Percentiles rank a stretch among this genome's conserved stretches.
phyloP scores from a whole-genome alignment of 352 stramenopile species.

The Globisporangium orthogonon region DNA sequence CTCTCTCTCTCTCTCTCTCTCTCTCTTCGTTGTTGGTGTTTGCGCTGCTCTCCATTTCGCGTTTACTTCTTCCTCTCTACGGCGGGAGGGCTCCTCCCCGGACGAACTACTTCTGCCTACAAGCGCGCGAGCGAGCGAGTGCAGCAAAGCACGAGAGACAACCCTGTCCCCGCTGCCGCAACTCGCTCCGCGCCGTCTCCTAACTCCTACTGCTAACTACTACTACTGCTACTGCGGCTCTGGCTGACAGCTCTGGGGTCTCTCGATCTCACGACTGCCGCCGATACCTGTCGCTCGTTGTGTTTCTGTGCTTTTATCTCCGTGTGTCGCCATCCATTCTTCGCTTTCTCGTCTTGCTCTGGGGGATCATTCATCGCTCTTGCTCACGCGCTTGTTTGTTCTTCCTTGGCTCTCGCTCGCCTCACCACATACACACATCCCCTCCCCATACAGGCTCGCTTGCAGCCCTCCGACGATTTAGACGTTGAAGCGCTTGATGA shows the following conservation, averaged over 20 bases:
- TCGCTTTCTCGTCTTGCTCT: neutral
- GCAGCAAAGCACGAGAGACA: neutral
- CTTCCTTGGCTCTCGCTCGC: neutral
- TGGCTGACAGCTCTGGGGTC: no score
- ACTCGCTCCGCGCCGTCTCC: neutral
- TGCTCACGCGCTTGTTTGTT: neutral
- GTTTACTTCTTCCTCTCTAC: neutral
- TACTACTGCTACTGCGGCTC: constrained; percentile 5
- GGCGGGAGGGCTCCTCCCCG: neutral
- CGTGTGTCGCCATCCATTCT: neutral
- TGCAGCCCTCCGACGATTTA: constrained; percentile 19
- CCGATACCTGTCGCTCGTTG: neutral
- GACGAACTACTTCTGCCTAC: constrained; percentile 1
- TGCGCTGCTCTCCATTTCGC: neutral
- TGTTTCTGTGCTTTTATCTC: constrained; percentile 10
- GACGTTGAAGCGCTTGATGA: constrained; percentile 77
- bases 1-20: neutral
- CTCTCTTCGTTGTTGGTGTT: neutral
- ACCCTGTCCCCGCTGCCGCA: neutral
- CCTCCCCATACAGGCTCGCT: neutral
- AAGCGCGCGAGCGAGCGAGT: neutral
- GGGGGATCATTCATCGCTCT: neutral
- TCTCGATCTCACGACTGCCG: neutral
- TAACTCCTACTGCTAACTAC: constrained; percentile 3
- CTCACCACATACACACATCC: neutral